phyloP scores from a whole-genome alignment of 371 early-diverging fungal species.

The Rhizopus delemar region DNA sequence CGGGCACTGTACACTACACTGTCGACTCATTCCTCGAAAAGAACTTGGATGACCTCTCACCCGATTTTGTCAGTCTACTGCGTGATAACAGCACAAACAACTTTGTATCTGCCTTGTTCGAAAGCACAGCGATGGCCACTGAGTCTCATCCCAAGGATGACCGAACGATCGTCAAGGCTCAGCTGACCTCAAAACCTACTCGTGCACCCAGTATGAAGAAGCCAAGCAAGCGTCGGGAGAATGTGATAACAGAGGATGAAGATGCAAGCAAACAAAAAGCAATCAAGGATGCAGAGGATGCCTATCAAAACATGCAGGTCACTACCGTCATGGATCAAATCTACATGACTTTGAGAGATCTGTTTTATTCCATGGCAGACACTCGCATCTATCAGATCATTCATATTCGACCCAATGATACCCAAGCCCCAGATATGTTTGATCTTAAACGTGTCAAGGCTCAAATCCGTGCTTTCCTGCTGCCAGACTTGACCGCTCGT shows the following conservation, averaged over 20 bases:
- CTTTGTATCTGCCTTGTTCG: slow-evolving; percentile 83
- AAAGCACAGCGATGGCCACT: slow-evolving; percentile 75
- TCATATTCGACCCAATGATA: slow-evolving; percentile 75
- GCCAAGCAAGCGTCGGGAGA: slow-evolving; percentile 33
- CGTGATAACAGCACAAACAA: slow-evolving; percentile 68
- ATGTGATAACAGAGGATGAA: slow-evolving; percentile 8
- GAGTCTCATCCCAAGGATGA: slow-evolving; percentile 82
- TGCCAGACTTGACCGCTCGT: slow-evolving; percentile 61
- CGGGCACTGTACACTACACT: slow-evolving; percentile 70
- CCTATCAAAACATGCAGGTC: slow-evolving; percentile 47
- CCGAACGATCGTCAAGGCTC: slow-evolving; percentile 45
- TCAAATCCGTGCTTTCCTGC: slow-evolving; percentile 61
- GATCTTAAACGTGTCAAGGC: slow-evolving; percentile 52
- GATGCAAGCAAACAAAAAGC: slow-evolving; percentile 28
- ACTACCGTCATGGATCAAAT: slow-evolving; percentile 66
- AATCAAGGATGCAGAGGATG: slow-evolving; percentile 44
- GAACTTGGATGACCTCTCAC: slow-evolving; percentile 72
- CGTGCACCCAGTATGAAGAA: slow-evolving; percentile 72
- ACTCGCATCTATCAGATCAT: slow-evolving; percentile 82
- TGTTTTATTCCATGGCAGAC: slow-evolving; percentile 67
- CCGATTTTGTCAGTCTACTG: slow-evolving; percentile 84
- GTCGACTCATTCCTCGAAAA: slow-evolving; percentile 70
- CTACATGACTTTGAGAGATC: slow-evolving; percentile 61
- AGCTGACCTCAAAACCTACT: slow-evolving; percentile 66
- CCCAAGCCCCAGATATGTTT: slow-evolving; percentile 49